These are phyloP conservation scores for Cladosporium austrohemisphaericum DNA, from an alignment of 2,329 filamentous ascomycete genomes.

Conservation along the genomic window DNA sequence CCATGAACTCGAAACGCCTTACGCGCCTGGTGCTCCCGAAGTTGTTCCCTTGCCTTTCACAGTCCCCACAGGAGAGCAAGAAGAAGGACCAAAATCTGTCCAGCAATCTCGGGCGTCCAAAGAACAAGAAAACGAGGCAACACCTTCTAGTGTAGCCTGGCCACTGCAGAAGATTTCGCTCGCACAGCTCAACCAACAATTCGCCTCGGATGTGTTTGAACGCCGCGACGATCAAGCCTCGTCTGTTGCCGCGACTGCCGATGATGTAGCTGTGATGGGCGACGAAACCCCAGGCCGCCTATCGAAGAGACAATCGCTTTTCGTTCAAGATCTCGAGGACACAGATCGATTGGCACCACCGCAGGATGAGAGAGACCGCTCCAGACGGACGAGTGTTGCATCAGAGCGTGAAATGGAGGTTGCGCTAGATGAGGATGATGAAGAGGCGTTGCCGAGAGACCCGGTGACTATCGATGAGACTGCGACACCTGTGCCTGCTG, in stretches of 20 bases:
- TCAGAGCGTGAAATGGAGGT: constrained; percentile 13
- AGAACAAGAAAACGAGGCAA: not conserved
- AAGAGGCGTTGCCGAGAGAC: constrained; percentile 20
- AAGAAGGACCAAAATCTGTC: constrained; percentile 24
- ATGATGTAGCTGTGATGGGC: constrained; percentile 55
- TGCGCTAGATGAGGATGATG: constrained; percentile 21
- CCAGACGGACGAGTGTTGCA: not conserved
- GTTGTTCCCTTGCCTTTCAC: constrained; percentile 14
- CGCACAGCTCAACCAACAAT: constrained; percentile 14
- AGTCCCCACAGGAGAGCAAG: constrained; percentile 38
- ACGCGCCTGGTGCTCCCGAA: constrained; percentile 9
- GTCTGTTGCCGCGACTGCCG: constrained; percentile 53
- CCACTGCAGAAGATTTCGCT: constrained; percentile 15
- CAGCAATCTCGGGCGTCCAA: constrained; percentile 23
- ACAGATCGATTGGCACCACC: not conserved
- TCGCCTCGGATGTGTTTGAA: constrained; percentile 26
- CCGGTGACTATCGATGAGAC: constrained; percentile 4
- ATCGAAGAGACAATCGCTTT: not conserved
- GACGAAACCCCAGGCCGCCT: constrained; percentile 4
- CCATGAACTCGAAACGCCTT: not conserved
- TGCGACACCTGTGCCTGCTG: not conserved
- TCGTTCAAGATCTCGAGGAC: not conserved
- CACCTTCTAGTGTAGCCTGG: not conserved
- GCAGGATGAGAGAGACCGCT: not conserved
- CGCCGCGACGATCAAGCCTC: constrained; percentile 43